These are phyloP conservation scores for Sanguinoderma infundibulare DNA, from an alignment of 1,284 basidiomycete genomes.

Conservation along the genomic window DNA sequence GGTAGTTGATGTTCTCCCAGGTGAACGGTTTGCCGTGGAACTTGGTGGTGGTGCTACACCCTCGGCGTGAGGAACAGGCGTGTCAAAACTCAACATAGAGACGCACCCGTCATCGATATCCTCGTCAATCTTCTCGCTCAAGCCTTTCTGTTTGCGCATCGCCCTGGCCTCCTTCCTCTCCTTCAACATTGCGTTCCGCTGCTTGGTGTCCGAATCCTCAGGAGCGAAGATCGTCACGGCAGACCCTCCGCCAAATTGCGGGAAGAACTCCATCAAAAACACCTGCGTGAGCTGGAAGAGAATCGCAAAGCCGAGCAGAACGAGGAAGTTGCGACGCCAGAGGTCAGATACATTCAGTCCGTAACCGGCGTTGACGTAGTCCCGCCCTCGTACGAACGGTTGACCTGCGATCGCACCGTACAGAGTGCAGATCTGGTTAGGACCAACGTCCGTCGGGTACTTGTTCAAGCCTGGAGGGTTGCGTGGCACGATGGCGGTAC, in stretches of 20 bases:
- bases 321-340: constrained; percentile 64
- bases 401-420: constrained; percentile 60
- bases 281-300: constrained; percentile 71
- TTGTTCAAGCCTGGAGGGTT: constrained; percentile 65
- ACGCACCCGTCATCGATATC: constrained; percentile 31
- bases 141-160: constrained; percentile 33
- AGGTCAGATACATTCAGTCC: constrained; percentile 54
- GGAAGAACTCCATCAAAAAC: constrained; percentile 64
- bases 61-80: neutral
- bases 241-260: constrained; percentile 52
- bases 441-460: constrained; percentile 66
- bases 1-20: constrained; percentile 75
- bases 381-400: constrained; percentile 50
- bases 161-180: constrained; percentile 50
- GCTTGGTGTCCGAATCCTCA: constrained; percentile 71
- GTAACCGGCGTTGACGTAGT: constrained; percentile 65
- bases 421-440: constrained; percentile 73
- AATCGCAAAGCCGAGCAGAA: constrained; percentile 65
- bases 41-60: constrained; percentile 12
- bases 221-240: constrained; percentile 72
- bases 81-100: constrained; percentile 10
- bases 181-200: constrained; percentile 62
- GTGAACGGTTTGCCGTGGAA: constrained; percentile 61
- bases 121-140: constrained; percentile 38
- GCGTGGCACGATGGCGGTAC: constrained; percentile 70